Evolutionary conservation across 2,329 filamentous ascomycete species (phyloP), one percentile per base, ranked within the genome.

Genomic region (Aureobasidium sp.): DNA sequence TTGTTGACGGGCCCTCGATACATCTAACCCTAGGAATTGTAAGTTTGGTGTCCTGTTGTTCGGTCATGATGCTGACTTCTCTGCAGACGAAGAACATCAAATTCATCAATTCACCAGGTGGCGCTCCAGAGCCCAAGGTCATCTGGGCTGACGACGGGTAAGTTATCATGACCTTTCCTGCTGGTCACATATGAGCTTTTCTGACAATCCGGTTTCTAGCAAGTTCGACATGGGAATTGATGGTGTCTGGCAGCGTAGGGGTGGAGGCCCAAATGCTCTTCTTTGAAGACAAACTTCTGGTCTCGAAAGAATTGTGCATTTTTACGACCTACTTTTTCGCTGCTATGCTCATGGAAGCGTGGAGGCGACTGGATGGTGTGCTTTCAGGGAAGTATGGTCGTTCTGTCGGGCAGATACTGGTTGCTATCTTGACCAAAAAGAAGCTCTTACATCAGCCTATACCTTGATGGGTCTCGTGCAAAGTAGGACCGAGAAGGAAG

Each of bases 181-280:
- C 8, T 29, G 26, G 26, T 48, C 9, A 7, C n/a, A 2, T 9
- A 29, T 26, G 17, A n/a, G 17, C 20, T 17, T 1, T 6, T 9
- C 29, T 59, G 43, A 59, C 55, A 27, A 9, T 7, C 4, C 13
- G 51, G 7, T 2, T 20, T 15, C 10, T 32, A 64, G 63, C 29
- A 46, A 36, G 29, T 48, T 46, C 12, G 63, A 64, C 37, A 64
- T 64, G 63, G 59, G 59, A 10, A 64, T 64, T 5, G 50, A 64
- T 8, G 47, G 59, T 12, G 63, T 64, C 9, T 64, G 63, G 63
- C 27, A 46, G 6, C 63, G 63, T 5, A 64, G 63, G 46, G 63
- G 63, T 8, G 63, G 63, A 17, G 63, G 63, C 20, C 43, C 43
- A 3, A 39, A 59, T 29, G 24, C 29, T n/a, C 39, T 47, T 8